Base-by-base conservation (phyloP, 495 filamentous ascomycete species). In the Penicillium malachiteum region DNA sequence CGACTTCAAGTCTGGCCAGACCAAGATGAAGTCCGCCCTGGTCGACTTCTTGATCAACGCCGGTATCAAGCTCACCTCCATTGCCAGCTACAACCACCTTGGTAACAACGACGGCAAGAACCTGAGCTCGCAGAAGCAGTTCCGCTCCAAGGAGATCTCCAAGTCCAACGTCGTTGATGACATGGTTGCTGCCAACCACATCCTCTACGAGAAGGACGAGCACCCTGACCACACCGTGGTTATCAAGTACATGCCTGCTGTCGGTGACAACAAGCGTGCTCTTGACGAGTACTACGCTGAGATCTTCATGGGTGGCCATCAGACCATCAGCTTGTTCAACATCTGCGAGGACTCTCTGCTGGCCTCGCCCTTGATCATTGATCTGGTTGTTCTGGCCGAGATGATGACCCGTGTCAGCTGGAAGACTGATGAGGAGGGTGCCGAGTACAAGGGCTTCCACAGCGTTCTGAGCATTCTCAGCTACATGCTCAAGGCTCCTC, bases 51-150 rank as follows among this genome's bases (percentile, higher is more conserved):
- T 98, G 65, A 94, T 98, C 86, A 96, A 86, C 72, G 95, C 94
- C 52, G 94, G 94, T 70, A 96, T 98, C 82, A 96, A 96, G 82
- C 87, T 98, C 63, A 98, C 95, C 50, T 96, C 95, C 50, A 97
- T 98, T 74, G 90, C 94, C 63, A 94, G 89, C 78, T 98, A 97
- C 84, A 98, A 98, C 83, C 95, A 97, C 76, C 87, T 98, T 46
- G 94, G 94, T 67, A 98, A 98, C 82, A 98, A 98, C 68, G 94
- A 98, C 70, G 94, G 94, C 79, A 96, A 90, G 85, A 98, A 98
- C 79, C 75, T 98, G 60, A 95, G 89, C 78, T 96, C 91, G 18
- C 92, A 97, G 73, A 89, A 86, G 80, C 95, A 97, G 73, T 98
- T 98, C 84, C 91, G 94, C 66, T 96, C 91, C 72, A 98, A 98